Evolutionary conservation across 169 alveolate species (phyloP).

Genomic region (Plasmodium reichenowi): DNA sequence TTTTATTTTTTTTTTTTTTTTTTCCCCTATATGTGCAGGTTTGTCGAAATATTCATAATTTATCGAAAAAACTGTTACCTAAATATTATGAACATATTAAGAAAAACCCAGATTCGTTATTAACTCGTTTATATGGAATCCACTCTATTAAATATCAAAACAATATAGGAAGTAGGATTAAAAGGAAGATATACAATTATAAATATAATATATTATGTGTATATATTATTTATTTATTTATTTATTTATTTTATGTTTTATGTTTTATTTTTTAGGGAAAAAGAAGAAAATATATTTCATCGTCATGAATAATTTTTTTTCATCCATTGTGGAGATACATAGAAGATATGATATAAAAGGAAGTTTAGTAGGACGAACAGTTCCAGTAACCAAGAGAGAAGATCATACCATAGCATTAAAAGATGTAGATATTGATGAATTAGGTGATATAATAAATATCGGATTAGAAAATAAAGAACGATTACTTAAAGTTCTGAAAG

Average conservation of each 20-base stretch:
- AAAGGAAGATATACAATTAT: background rate
- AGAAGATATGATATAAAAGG: slow-evolving; percentile 94
- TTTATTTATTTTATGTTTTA: background rate
- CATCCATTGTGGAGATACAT: slow-evolving; percentile 93
- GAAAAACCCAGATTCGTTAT: slow-evolving; percentile 85
- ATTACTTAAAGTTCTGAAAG: slow-evolving; percentile 83
- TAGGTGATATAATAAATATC: slow-evolving; percentile 84
- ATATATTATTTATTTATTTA: background rate
- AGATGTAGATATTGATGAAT: slow-evolving; percentile 89
- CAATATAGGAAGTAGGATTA: slow-evolving; percentile 17
- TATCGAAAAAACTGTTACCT: slow-evolving; percentile 35
- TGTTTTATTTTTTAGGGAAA: slow-evolving; percentile 26
- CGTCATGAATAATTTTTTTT: slow-evolving; percentile 97
- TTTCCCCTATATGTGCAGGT: slow-evolving; percentile 6
- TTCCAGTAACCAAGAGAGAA: slow-evolving; percentile 85
- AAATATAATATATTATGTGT: background rate
- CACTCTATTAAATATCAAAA: slow-evolving; percentile 88
- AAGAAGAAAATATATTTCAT: slow-evolving; percentile 91
- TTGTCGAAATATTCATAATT: slow-evolving; percentile 16
- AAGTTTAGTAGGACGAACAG: slow-evolving; percentile 91
- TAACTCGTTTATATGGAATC: slow-evolving; percentile 92
- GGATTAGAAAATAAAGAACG: slow-evolving; percentile 81
- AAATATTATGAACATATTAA: slow-evolving; percentile 75
- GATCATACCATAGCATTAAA: slow-evolving; percentile 92
- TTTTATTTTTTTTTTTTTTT: background rate